Evolutionary conservation across 2,329 filamentous ascomycete species (phyloP).

Genomic region (Lachnellula hyalina): DNA sequence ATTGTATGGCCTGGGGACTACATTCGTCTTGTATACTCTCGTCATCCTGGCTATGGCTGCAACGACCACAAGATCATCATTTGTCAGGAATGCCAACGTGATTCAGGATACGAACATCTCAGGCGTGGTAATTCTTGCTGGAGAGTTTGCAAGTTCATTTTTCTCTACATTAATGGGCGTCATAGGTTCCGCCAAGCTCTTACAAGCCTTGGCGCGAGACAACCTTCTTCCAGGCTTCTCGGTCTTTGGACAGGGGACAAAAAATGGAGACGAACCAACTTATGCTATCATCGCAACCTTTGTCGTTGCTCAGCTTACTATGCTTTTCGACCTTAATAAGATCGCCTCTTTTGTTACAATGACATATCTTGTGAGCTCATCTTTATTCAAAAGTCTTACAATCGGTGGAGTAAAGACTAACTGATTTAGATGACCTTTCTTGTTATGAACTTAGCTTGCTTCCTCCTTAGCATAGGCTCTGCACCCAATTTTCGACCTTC

Average conservation of each 20-base stretch:
- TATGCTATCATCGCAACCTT: slow-evolving; percentile 74
- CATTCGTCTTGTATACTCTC: slow-evolving; percentile 68
- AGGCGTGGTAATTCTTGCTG: slow-evolving; percentile 65
- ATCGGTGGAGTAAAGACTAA: neutral
- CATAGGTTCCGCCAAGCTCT: slow-evolving; percentile 76
- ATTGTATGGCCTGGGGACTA: slow-evolving; percentile 68
- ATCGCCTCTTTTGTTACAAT: slow-evolving; percentile 88
- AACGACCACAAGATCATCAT: slow-evolving; percentile 67
- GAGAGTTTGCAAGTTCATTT: slow-evolving; percentile 76
- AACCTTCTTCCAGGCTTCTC: slow-evolving; percentile 70
- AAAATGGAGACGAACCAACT: slow-evolving; percentile 67
- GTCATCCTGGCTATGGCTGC: slow-evolving; percentile 76
- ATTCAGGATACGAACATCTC: slow-evolving; percentile 80
- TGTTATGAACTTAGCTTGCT: slow-evolving; percentile 82
- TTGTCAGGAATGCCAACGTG: slow-evolving; percentile 64
- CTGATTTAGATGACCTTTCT: slow-evolving; percentile 71
- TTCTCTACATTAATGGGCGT: slow-evolving; percentile 87
- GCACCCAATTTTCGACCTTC: slow-evolving; percentile 85
- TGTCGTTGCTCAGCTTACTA: slow-evolving; percentile 68
- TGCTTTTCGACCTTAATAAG: slow-evolving; percentile 79
- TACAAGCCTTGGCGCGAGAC: slow-evolving; percentile 78
- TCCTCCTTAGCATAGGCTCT: slow-evolving; percentile 78
- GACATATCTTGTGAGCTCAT: slow-evolving; percentile 64
- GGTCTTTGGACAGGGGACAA: slow-evolving; percentile 69
- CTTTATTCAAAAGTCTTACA: neutral